Conservation (phyloP, 2,329 filamentous ascomycete genomes). For the Nectriaceae sp. region DNA sequence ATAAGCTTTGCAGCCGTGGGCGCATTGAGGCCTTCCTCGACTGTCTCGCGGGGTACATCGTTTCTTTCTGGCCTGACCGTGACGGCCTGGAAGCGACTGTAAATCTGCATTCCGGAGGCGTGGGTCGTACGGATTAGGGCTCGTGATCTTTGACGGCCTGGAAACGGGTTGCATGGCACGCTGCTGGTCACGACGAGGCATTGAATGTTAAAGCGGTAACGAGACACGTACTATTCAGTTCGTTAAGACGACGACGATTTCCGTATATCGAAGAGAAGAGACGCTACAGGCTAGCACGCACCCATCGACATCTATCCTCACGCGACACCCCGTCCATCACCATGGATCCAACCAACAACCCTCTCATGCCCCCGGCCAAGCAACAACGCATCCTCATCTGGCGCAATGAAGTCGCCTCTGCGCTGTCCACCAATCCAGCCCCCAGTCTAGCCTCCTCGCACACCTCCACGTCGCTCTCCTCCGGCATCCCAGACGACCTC, state of each 20-base stretch:
- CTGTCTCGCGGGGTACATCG: no score
- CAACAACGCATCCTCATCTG: constrained; percentile 50
- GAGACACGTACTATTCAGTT: background rate
- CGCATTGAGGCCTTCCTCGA: no score
- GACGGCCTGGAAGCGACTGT: no score
- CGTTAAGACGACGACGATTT: background rate
- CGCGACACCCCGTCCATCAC: constrained; percentile 1
- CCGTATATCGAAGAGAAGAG: background rate
- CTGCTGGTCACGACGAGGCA: background rate
- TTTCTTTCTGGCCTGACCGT: no score
- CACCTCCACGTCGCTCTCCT: constrained; percentile 34
- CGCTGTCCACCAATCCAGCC: constrained; percentile 32
- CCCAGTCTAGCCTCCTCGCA: constrained; percentile 32
- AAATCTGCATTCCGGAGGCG: no score
- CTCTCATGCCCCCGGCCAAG: constrained; percentile 35
- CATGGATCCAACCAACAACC: constrained; percentile 9
- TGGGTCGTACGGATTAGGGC: no score
- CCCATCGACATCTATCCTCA: background rate
- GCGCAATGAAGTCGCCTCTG: constrained; percentile 49
- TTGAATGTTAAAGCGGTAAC: background rate
- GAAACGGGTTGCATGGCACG: no score
- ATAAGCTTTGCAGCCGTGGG: no score
- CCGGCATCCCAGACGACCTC: constrained; percentile 21
- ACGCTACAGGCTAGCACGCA: background rate
- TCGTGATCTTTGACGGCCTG: no score